Evolutionary conservation across 257 asterid species (phyloP), one percentile per base, ranked within the genome.

Genomic region (Lavandula angustifolia): DNA sequence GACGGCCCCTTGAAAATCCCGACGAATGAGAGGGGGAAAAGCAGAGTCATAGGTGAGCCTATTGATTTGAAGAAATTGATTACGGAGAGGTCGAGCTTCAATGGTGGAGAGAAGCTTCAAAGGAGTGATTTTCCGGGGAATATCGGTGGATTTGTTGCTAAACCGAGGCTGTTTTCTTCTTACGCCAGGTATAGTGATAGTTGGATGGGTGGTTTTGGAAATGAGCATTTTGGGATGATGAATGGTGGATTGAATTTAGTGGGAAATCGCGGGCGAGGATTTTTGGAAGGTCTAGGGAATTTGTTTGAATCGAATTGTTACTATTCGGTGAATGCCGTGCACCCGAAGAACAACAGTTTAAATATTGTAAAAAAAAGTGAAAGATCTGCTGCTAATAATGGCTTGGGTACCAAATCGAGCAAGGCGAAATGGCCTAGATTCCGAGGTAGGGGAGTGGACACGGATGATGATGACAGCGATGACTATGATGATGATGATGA

Each of bases 1-100:
- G 99, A 92, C 60, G 97, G 97, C 3, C 94, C 94, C 1, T 75
- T 47, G 60, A 73, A 38, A 9, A 12, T 22, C 51, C 79, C 81
- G 1, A 35, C 73, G 12, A n/a, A n/a, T n/a, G n/a, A n/a, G n/a
- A n/a, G n/a, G n/a, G 75, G 73, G 38, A 73, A 38, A 54, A 73
- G 62, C 38, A 63, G 67, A 17, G 38, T 60, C 22, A 27, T 51
- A 3, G 69, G 73, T 34, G 84, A 80, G 75, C 80, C 84, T 14
- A 60, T 84, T 76, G 82, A 89, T 83, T 70, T 85, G 62, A 66
- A 74, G 66, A 80, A 80, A 65, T 60, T 84, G 70, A 31, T 78
- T 40, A 46, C 60, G 14, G 76, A 76, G 48, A 76, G 75, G 37
- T 57, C 81, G 49, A 47, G 11, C 60, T 51, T 27, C 22, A 27